Evolutionary conservation across 1,139 yeast genomes (phyloP), one percentile per base, ranked within the genome.

Genomic region (Hemisphaericaspora lyxosophila): DNA sequence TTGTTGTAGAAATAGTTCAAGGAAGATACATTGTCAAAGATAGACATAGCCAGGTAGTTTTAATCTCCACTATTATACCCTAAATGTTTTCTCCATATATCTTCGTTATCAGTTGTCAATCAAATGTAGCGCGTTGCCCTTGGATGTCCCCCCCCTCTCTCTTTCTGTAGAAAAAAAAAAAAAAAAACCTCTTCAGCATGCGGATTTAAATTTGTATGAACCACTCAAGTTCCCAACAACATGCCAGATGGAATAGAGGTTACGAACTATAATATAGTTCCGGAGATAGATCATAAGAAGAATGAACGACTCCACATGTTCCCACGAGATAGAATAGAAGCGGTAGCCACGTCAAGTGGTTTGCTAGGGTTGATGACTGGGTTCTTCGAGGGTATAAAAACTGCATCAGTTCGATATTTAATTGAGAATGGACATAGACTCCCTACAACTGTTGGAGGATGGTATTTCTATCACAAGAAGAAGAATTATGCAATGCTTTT

Each of bases 401-500:
- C 57, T 4, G 66, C 85, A 1, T 76, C 86, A 0, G 60, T 82
- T 28, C 70, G 80, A 33, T 88, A 78, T 50, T 67, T 87, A 38
- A 88, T 90, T 1, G 89, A 85, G 48, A 87, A 87, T 53, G 85
- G 94, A 9, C 96, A 87, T 54, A 61, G 96, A 33, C 64, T 88
- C 44, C 96, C 96, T 4, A 70, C 64, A 16, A 81, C 85, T 0
- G 85, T 81, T 39, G 92, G 89, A 24, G 94, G 92, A 0, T 87
- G 96, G 96, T 88, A 85, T 56, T 85, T 84, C 55, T 87, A 88
- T 60, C 95, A 87, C 60, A 87, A 85, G 60, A 75, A 88, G 48
- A 87, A 86, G 64, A 85, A 85, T 59, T 85, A 85, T 57, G 85
- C 83, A 31, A 80, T 87, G 64, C 61, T 85, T 29, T 68, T 76